phyloP scores from a whole-genome alignment of 192 early-diverging fungal genomes.

The Linnemannia elongata region DNA sequence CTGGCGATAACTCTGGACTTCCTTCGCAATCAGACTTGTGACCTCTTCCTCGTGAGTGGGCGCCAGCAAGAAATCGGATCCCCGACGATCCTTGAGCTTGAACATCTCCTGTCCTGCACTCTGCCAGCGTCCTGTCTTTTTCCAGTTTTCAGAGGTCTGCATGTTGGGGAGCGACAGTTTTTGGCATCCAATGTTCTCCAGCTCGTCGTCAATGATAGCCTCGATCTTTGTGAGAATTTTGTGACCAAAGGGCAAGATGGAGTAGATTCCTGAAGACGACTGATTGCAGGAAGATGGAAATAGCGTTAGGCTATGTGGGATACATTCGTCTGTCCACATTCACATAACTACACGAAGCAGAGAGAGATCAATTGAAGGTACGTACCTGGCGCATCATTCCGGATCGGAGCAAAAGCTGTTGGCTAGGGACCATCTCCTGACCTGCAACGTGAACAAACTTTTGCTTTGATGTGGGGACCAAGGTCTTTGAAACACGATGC shows the following conservation, averaged over 20 bases:
- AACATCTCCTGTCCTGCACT: constrained; percentile 79
- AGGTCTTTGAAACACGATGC: constrained; percentile 39
- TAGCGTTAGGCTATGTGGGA: neutral
- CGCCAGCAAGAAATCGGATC: constrained; percentile 74
- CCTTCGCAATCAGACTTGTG: constrained; percentile 76
- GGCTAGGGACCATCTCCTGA: constrained; percentile 61
- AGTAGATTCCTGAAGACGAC: constrained; percentile 89
- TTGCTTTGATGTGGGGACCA: constrained; percentile 50
- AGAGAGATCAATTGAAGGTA: neutral
- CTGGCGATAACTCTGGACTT: constrained; percentile 77
- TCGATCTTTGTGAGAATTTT: constrained; percentile 83
- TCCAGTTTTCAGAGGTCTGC: constrained; percentile 79
- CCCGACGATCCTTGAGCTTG: constrained; percentile 83
- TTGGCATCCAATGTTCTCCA: constrained; percentile 78
- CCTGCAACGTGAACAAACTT: constrained; percentile 52
- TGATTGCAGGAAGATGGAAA: constrained; percentile 26
- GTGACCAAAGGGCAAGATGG: constrained; percentile 85
- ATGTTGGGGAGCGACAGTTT: constrained; percentile 81
- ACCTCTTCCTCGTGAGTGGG: constrained; percentile 97
- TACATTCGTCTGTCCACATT: too few species aligned
- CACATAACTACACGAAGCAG: neutral
- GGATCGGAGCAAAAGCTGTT: constrained; percentile 71
- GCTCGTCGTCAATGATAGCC: constrained; percentile 84
- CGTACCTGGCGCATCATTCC: constrained; percentile 83
- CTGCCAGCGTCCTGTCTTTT: constrained; percentile 84